Conservation (phyloP, 306 rosid genomes). For the Cicer arietinum region DNA sequence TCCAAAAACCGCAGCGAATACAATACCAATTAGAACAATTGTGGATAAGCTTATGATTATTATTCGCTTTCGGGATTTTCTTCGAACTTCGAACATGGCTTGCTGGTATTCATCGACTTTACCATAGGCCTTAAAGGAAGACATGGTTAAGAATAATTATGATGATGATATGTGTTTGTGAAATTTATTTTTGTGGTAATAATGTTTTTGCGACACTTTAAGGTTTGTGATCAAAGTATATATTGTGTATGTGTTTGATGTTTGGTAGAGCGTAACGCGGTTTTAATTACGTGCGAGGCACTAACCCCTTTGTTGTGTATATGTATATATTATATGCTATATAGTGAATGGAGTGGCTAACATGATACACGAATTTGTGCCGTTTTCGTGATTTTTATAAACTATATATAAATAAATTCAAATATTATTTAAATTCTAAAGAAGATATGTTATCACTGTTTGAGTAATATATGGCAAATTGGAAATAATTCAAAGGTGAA, state of each 20-base stretch:
- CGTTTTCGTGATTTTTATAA: neutral
- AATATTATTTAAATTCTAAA: neutral
- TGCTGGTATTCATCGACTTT: slow-evolving; percentile 62
- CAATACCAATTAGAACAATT: slow-evolving; percentile 56
- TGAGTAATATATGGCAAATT: no score
- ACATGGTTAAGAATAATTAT: slow-evolving; percentile 42
- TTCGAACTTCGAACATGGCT: slow-evolving; percentile 48
- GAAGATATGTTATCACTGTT: neutral
- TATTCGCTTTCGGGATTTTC: slow-evolving; percentile 57
- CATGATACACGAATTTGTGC: slow-evolving; percentile 37
- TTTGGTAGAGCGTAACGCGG: slow-evolving; percentile 43
- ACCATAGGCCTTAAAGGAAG: slow-evolving; percentile 53
- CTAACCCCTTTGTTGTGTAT: slow-evolving; percentile 12
- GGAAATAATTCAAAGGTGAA: no score
- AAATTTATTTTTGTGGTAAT: neutral
- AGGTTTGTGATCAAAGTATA: slow-evolving; percentile 4
- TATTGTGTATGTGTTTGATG: neutral
- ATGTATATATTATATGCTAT: neutral
- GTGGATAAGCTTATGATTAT: slow-evolving; percentile 59
- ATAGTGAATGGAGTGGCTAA: slow-evolving; percentile 46
- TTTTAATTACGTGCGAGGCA: slow-evolving; percentile 51
- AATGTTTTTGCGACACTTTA: neutral
- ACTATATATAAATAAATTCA: neutral
- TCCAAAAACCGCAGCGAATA: slow-evolving; percentile 62
- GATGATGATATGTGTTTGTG: neutral